These are phyloP conservation scores for Colletotrichum tropicicola DNA, from an alignment of 2,329 filamentous ascomycete species.

Conservation along the genomic window DNA sequence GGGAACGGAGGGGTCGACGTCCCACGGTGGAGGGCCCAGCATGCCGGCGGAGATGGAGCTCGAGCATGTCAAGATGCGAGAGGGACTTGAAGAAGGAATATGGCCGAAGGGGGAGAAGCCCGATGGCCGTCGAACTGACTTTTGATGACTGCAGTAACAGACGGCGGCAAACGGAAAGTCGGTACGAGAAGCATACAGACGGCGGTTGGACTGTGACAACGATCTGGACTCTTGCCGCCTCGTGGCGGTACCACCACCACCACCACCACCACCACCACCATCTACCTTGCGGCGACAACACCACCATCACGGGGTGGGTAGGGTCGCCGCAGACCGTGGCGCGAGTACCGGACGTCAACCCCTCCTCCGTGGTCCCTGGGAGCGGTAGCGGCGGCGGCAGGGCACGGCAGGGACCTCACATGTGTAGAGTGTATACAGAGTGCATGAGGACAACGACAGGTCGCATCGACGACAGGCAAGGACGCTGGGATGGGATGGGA, in stretches of 20 bases:
- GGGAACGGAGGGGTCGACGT: neutral
- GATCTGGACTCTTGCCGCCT: neutral
- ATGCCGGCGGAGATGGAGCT: neutral
- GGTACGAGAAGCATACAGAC: neutral
- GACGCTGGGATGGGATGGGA: too few species aligned
- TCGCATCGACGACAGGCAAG: neutral
- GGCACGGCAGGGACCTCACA: neutral
- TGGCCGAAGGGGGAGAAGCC: neutral
- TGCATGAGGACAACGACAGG: neutral
- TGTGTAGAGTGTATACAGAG: too few species aligned
- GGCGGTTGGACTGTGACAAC: neutral
- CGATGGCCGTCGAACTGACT: neutral
- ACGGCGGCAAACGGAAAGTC: neutral
- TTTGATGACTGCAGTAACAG: neutral
- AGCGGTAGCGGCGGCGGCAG: neutral
- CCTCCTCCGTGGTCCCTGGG: neutral
- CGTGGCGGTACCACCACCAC: constrained; percentile 10
- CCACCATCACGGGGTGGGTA: neutral
- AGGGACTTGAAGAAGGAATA: constrained; percentile 9
- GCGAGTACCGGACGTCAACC: neutral
- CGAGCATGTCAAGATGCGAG: constrained; percentile 1
- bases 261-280: neutral
- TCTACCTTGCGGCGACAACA: neutral
- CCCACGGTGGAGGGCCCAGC: neutral
- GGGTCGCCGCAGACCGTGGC: neutral